A percentile compares a stretch with the other conserved stretches of the same genome.
These are phyloP conservation scores for Kazachstania viticola DNA, from an alignment of 805 yeast species.

Conservation along the genomic window DNA sequence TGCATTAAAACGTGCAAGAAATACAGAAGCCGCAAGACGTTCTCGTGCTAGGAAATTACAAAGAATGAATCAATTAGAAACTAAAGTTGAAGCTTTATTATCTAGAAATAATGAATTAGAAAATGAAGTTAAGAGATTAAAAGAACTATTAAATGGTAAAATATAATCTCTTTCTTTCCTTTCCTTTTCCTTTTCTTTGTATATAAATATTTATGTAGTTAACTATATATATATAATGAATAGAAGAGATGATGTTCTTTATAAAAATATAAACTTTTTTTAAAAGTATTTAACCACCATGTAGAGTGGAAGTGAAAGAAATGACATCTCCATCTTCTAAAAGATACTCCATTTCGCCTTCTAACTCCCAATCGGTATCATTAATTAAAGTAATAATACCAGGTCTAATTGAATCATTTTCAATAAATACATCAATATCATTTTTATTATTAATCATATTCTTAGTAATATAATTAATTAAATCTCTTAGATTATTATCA, in stretches of 20 bases:
- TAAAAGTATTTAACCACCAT: constrained; percentile 57
- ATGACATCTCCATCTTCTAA: constrained; percentile 66
- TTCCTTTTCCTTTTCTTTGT: background rate
- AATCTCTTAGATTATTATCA: constrained; percentile 32
- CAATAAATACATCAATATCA: constrained; percentile 65
- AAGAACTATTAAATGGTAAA: constrained; percentile 30
- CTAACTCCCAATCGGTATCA: constrained; percentile 95
- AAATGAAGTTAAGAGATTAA: constrained; percentile 52
- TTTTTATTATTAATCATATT: constrained; percentile 47
- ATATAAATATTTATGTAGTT: background rate
- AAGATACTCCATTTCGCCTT: constrained; percentile 76
- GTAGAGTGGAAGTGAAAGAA: constrained; percentile 85
- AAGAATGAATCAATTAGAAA: constrained; percentile 75
- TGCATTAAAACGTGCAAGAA: constrained; percentile 82
- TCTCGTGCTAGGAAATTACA: constrained; percentile 89
- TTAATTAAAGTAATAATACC: constrained; percentile 86
- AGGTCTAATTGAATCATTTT: constrained; percentile 75
- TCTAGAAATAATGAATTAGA: constrained; percentile 48
- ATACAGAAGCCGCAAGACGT: constrained; percentile 92
- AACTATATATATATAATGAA: background rate
- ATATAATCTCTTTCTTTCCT: background rate
- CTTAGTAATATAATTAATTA: constrained; percentile 43
- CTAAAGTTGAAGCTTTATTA: constrained; percentile 54
- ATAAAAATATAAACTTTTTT: background rate
- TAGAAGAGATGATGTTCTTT: no score